These are phyloP conservation scores for Rhinocladiella mackenziei DNA, from an alignment of 2,329 filamentous ascomycete species.

Conservation along the genomic window DNA sequence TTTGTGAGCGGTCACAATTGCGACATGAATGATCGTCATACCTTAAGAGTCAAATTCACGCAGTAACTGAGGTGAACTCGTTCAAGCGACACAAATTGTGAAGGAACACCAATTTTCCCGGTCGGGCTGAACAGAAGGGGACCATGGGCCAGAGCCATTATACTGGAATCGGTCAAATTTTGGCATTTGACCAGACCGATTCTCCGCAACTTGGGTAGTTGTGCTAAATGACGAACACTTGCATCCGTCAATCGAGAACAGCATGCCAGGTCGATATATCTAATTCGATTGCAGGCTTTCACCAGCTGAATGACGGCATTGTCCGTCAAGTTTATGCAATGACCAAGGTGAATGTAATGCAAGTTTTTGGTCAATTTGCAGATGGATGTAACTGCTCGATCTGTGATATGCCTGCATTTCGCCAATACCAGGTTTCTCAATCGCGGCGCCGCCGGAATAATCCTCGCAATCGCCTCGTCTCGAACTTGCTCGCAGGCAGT, in stretches of 20 bases:
- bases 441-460: conserved; percentile 79
- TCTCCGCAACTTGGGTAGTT: conserved; percentile 85
- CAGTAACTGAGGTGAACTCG: conserved; percentile 96
- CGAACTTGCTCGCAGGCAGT: conserved; percentile 82
- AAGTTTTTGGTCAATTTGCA: conserved; percentile 88
- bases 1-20: neutral
- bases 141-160: conserved; percentile 74
- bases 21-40: conserved; percentile 44
- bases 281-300: conserved; percentile 81
- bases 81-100: conserved; percentile 57
- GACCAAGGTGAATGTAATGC: conserved; percentile 92
- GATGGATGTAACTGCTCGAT: conserved; percentile 81
- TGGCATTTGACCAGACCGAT: conserved; percentile 94
- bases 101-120: conserved; percentile 22
- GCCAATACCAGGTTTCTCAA: conserved; percentile 89
- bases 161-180: conserved; percentile 83
- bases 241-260: conserved; percentile 82
- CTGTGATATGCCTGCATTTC: conserved; percentile 91
- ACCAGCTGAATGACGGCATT: conserved; percentile 80
- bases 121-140: conserved; percentile 43
- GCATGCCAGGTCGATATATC: conserved; percentile 97
- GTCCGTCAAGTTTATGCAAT: conserved; percentile 89
- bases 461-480: conserved; percentile 81
- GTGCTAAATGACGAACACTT: conserved; percentile 78
- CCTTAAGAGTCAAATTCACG: conserved; percentile 73